Percentiles rank a stretch among this genome's conserved stretches.
Conservation (phyloP, 345 rosid genomes). For the Gossypium longicalyx region DNA sequence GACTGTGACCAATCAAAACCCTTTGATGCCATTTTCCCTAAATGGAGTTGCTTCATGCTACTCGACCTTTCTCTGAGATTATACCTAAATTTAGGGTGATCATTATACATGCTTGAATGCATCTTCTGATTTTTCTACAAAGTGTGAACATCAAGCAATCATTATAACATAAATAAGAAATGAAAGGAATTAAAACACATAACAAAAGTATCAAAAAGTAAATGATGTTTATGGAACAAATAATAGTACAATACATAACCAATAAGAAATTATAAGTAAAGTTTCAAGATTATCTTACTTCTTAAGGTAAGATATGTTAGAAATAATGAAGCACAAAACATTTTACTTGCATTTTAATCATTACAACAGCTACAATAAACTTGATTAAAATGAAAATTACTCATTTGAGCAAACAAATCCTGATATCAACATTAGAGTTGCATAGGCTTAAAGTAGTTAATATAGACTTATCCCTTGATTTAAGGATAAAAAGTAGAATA, state of each 20-base stretch:
- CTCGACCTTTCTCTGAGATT: conserved; percentile 61
- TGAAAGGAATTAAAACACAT: neutral
- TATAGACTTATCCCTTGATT: too few relatives aligned
- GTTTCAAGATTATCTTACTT: neutral
- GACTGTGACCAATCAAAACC: conserved; percentile 26
- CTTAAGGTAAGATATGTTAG: neutral
- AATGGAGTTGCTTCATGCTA: conserved; percentile 23
- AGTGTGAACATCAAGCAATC: conserved; percentile 14
- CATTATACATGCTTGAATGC: conserved; percentile 74
- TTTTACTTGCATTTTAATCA: neutral
- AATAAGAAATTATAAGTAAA: neutral
- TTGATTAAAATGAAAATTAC: too few relatives aligned
- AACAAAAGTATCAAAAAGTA: neutral
- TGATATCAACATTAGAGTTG: too few relatives aligned
- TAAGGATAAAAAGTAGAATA: neutral
- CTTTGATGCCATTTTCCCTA: conserved; percentile 20
- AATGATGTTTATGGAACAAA: neutral
- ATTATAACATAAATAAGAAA: conserved; percentile 1
- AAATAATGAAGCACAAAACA: neutral
- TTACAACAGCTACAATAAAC: neutral
- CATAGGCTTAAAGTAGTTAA: too few relatives aligned
- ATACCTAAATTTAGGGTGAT: conserved; percentile 55
- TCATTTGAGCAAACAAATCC: too few relatives aligned
- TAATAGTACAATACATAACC: neutral
- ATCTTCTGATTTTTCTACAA: conserved; percentile 63